Evolutionary conservation across 495 filamentous ascomycete genomes (phyloP).

Genomic region (Trypethelium eluteriae): DNA sequence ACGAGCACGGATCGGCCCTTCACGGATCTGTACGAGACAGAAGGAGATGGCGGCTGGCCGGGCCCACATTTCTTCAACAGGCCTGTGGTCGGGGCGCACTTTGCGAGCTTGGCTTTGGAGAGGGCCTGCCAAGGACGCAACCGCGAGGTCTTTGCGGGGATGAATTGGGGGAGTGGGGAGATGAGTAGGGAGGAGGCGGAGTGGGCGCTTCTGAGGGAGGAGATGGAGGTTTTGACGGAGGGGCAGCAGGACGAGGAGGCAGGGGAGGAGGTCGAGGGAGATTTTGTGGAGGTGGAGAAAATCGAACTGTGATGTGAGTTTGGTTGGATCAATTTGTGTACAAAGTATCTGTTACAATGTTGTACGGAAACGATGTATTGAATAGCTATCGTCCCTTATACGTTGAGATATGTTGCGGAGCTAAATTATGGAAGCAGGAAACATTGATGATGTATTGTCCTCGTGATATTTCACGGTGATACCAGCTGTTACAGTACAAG

Average conservation of each 20-base stretch:
- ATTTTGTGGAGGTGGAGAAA: slow-evolving; percentile 13
- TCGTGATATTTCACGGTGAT: too few species aligned
- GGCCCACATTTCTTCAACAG: slow-evolving; percentile 35
- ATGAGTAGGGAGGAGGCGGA: neutral
- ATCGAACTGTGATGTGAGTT: neutral
- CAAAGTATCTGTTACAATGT: too few species aligned
- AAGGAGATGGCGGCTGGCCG: slow-evolving; percentile 36
- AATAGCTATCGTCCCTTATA: too few species aligned
- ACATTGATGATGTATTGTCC: too few species aligned
- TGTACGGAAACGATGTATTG: too few species aligned
- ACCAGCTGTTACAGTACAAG: too few species aligned
- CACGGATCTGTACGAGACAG: slow-evolving; percentile 38
- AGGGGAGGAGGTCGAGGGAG: neutral
- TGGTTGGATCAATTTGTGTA: too few species aligned
- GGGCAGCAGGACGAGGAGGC: neutral
- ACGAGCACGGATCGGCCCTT: slow-evolving; percentile 36
- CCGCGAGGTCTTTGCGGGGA: slow-evolving; percentile 13
- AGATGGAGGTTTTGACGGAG: neutral
- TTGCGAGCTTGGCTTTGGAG: slow-evolving; percentile 38
- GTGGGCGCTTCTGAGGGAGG: neutral
- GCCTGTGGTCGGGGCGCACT: slow-evolving; percentile 39
- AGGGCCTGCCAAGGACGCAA: slow-evolving; percentile 32
- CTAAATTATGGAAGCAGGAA: too few species aligned
- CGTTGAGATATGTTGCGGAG: too few species aligned
- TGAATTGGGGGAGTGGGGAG: neutral